phyloP scores from a whole-genome alignment of 169 alveolate species.

The Perkinsus olseni region DNA sequence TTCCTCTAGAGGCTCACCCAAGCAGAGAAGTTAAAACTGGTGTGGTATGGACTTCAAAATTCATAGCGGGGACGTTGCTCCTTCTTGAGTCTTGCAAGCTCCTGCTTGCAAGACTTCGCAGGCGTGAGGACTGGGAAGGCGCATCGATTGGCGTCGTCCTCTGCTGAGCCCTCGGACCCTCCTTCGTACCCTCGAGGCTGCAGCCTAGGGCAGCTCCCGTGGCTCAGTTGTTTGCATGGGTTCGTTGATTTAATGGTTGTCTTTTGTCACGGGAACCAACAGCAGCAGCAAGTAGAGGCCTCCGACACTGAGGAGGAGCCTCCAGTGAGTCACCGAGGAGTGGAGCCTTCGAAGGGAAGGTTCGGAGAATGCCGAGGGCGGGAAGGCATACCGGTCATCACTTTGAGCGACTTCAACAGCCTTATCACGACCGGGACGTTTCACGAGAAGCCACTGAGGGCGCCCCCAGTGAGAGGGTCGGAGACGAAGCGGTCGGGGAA shows the following conservation, averaged over 20 bases:
- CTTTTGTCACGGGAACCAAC: not conserved
- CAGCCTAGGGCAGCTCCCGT: too few relatives aligned
- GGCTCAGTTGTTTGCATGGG: not conserved
- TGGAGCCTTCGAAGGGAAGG: not conserved
- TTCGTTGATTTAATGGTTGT: not conserved
- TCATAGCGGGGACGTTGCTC: too few relatives aligned
- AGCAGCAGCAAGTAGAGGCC: not conserved
- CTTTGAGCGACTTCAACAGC: not conserved
- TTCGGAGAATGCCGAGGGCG: not conserved
- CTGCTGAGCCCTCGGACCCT: too few relatives aligned
- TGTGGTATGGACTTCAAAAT: too few relatives aligned
- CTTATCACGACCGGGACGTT: not conserved
- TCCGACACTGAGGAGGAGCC: not conserved
- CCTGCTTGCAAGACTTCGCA: too few relatives aligned
- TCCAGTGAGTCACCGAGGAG: not conserved
- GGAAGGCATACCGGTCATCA: not conserved
- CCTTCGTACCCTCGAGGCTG: too few relatives aligned
- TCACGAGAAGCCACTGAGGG: not conserved
- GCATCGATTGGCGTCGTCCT: too few relatives aligned
- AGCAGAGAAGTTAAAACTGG: too few relatives aligned
- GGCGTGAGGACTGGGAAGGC: too few relatives aligned
- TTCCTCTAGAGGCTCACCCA: too few relatives aligned
- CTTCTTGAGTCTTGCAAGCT: too few relatives aligned
- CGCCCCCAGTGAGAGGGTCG: not conserved
- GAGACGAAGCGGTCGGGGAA: not conserved